Evolutionary conservation across 225 moss, liverwort and hornwort species (phyloP).

Genomic region (Rhytidiadelphus loreus): DNA sequence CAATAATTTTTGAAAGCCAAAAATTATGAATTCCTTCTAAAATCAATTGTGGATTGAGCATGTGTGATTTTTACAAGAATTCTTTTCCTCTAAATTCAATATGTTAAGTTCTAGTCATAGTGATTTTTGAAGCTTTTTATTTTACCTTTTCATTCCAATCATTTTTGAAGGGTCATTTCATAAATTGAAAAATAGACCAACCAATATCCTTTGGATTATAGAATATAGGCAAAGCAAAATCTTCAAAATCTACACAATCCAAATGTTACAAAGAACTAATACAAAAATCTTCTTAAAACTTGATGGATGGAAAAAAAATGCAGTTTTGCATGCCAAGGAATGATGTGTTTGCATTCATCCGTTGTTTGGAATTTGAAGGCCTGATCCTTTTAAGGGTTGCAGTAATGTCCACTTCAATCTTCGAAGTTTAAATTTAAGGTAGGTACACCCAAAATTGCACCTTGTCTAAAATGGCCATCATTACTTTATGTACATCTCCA

Average conservation of each 20-base stretch:
- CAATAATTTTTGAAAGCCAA: not conserved
- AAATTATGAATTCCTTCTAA: too few relatives aligned
- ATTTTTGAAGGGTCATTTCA: not conserved
- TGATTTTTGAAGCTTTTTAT: not conserved
- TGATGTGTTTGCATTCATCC: not conserved
- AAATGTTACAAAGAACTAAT: not conserved
- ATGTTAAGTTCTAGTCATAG: not conserved
- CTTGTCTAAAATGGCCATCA: too few relatives aligned
- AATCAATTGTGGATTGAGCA: not conserved
- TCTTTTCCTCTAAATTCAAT: not conserved
- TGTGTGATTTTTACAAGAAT: not conserved
- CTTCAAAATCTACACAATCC: rapidly evolving
- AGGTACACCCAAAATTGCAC: too few relatives aligned
- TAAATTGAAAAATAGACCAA: rapidly evolving
- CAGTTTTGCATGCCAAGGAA: rapidly evolving
- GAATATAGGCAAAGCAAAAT: not conserved
- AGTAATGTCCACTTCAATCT: rapidly evolving
- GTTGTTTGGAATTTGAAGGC: rapidly evolving
- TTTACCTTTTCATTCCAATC: not conserved
- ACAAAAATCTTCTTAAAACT: not conserved
- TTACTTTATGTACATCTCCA: too few relatives aligned
- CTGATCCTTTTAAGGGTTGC: rapidly evolving
- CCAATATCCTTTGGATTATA: too few relatives aligned
- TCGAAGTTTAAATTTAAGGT: not conserved
- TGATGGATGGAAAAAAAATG: not conserved